Conservation (phyloP, 2,329 filamentous ascomycete genomes). For the Penicillium concentricum region DNA sequence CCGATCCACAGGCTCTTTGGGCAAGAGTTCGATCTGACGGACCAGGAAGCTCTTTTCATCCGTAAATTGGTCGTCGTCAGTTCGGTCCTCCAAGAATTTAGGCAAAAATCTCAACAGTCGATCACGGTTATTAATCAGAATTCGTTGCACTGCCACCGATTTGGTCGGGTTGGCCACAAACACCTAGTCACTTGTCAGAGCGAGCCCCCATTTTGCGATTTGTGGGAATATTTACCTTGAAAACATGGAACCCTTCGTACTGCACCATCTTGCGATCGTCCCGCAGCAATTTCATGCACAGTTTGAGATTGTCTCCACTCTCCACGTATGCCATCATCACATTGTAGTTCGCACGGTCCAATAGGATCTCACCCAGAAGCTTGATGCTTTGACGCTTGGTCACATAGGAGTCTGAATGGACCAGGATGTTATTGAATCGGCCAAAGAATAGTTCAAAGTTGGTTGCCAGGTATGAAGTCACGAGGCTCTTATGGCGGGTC, state of each 20-base stretch:
- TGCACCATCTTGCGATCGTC: constrained; percentile 99
- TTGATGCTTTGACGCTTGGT: constrained; percentile 99
- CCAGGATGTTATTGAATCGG: constrained; percentile 80
- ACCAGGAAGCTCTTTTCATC: constrained; percentile 97
- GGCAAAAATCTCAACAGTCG: constrained; percentile 85
- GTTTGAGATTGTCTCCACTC: constrained; percentile 90
- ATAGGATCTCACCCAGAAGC: constrained; percentile 86
- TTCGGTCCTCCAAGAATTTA: constrained; percentile 89
- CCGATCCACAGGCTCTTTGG: constrained; percentile 43
- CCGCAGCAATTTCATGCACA: constrained; percentile 94
- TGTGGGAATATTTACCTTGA: constrained; percentile 62
- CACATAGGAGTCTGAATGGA: constrained; percentile 93
- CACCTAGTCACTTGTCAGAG: constrained; percentile 54
- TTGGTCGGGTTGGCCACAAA: constrained; percentile 99
- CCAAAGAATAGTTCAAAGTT: constrained; percentile 95
- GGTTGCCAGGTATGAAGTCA: constrained; percentile 79
- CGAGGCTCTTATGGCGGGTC: constrained; percentile 88
- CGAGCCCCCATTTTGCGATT: not conserved
- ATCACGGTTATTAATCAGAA: constrained; percentile 93
- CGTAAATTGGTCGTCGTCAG: constrained; percentile 96
- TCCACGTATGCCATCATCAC: constrained; percentile 98
- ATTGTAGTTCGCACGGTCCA: constrained; percentile 94
- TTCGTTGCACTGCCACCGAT: constrained; percentile 91
- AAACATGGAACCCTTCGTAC: constrained; percentile 98
- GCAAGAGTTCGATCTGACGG: constrained; percentile 72